Conservation (phyloP, 1,139 yeast species). For the Nakaseomyces uthaithaninus region DNA sequence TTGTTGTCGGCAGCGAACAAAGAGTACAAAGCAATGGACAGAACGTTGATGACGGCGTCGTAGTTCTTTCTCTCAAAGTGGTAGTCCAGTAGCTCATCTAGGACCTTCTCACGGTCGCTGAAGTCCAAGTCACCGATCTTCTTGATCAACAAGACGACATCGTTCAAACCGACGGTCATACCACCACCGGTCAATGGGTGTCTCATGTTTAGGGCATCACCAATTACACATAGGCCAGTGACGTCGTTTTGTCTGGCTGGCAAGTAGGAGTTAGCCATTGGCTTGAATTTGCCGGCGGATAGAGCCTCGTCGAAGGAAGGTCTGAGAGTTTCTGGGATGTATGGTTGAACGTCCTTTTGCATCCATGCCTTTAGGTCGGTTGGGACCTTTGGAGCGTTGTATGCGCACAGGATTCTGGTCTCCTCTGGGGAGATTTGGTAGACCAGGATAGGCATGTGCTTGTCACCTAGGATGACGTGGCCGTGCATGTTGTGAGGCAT, state of each 20-base stretch:
- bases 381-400: constrained; percentile 68
- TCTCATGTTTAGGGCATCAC: constrained; percentile 95
- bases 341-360: constrained; percentile 51
- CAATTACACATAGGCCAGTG: constrained; percentile 77
- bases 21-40: constrained; percentile 83
- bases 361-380: constrained; percentile 59
- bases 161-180: constrained; percentile 94
- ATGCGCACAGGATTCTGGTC: constrained; percentile 85
- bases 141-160: constrained; percentile 58
- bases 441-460: constrained; percentile 78
- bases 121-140: constrained; percentile 47
- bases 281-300: constrained; percentile 47
- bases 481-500: constrained; percentile 74
- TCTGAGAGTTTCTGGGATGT: constrained; percentile 53
- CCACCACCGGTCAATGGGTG: constrained; percentile 99
- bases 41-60: constrained; percentile 79
- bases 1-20: constrained; percentile 79
- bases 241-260: constrained; percentile 60
- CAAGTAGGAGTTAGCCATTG: constrained; percentile 92
- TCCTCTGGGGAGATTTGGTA: constrained; percentile 80
- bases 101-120: constrained; percentile 46
- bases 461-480: constrained; percentile 72
- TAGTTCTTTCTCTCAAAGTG: constrained; percentile 70
- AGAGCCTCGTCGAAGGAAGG: constrained; percentile 61
- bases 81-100: constrained; percentile 52